phyloP scores from a whole-genome alignment of 495 filamentous ascomycete species.

The Arthonia radiata region DNA sequence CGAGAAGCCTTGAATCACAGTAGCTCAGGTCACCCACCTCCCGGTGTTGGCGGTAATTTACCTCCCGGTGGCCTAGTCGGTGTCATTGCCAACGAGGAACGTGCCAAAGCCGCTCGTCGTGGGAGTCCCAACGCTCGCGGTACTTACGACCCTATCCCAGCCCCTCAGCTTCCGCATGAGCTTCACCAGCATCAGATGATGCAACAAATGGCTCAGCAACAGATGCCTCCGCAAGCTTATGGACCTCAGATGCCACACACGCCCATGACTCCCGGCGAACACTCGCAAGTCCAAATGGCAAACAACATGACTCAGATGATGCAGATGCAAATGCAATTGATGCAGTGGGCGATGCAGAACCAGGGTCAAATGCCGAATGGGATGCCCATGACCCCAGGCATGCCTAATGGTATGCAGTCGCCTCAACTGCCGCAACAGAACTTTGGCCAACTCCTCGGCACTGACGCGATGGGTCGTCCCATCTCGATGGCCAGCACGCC shows the following conservation, averaged over 20 bases:
- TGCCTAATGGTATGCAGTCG: neutral
- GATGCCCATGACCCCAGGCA: conserved; percentile 1
- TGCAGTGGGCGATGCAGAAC: conserved; percentile 52
- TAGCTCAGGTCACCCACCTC: conserved; percentile 28
- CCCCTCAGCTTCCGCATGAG: conserved; percentile 16
- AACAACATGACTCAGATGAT: conserved; percentile 78
- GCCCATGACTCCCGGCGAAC: conserved; percentile 36
- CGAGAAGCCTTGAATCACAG: conserved; percentile 41
- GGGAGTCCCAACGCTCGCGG: conserved; percentile 59
- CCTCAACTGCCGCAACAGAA: conserved; percentile 3
- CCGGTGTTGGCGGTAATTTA: conserved; percentile 22
- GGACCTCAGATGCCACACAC: conserved; percentile 15
- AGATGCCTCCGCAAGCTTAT: conserved; percentile 17
- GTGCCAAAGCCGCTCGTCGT: conserved; percentile 46
- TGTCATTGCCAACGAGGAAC: conserved; percentile 74
- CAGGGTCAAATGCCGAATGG: conserved; percentile 11
- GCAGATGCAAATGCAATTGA: conserved; percentile 81
- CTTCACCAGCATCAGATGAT: conserved; percentile 18
- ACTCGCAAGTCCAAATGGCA: conserved; percentile 58
- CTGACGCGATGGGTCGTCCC: no score
- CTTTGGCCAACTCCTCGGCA: no score
- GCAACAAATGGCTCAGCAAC: conserved; percentile 11
- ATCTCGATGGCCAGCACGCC: no score
- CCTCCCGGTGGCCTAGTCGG: conserved; percentile 58
- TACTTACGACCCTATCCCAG: no score